These are phyloP conservation scores for Aspergillus oerlinghausenensis DNA, from an alignment of 2,329 filamentous ascomycete genomes.

Conservation along the genomic window DNA sequence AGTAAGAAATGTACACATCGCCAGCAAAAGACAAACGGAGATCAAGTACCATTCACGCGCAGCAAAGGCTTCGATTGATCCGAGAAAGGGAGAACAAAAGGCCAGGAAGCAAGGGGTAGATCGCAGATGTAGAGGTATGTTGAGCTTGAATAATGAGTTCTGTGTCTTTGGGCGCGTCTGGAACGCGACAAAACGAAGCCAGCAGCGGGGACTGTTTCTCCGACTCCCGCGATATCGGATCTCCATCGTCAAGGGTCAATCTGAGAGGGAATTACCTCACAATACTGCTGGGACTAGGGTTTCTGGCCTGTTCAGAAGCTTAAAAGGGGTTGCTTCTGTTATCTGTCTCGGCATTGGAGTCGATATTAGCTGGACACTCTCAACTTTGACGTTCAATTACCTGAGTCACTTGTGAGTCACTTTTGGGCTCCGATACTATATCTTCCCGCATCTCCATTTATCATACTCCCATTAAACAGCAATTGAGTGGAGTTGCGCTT, in stretches of 20 bases:
- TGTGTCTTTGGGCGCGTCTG: slow-evolving; percentile 13
- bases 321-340: not conserved
- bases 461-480: not conserved
- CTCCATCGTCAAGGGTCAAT: not conserved
- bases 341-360: not conserved
- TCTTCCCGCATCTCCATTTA: not conserved
- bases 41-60: slow-evolving; percentile 28
- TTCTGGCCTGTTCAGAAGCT: not conserved
- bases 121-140: slow-evolving; percentile 12
- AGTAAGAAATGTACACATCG: slow-evolving; percentile 11
- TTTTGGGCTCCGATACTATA: not conserved
- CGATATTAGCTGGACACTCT: not conserved
- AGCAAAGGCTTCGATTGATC: not conserved
- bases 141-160: slow-evolving; percentile 5
- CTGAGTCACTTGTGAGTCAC: slow-evolving; percentile 6
- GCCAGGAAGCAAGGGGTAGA: slow-evolving; percentile 22
- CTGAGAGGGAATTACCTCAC: not conserved
- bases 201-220: slow-evolving; percentile 27
- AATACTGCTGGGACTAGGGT: not conserved
- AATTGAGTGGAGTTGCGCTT: not conserved
- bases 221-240: slow-evolving; percentile 27
- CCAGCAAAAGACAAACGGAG: slow-evolving; percentile 12
- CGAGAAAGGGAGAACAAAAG: slow-evolving; percentile 1
- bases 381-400: not conserved
- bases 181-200: slow-evolving; percentile 11